These are phyloP conservation scores for Yamadazyma scolyti DNA, from an alignment of 805 yeast genomes.

Conservation along the genomic window DNA sequence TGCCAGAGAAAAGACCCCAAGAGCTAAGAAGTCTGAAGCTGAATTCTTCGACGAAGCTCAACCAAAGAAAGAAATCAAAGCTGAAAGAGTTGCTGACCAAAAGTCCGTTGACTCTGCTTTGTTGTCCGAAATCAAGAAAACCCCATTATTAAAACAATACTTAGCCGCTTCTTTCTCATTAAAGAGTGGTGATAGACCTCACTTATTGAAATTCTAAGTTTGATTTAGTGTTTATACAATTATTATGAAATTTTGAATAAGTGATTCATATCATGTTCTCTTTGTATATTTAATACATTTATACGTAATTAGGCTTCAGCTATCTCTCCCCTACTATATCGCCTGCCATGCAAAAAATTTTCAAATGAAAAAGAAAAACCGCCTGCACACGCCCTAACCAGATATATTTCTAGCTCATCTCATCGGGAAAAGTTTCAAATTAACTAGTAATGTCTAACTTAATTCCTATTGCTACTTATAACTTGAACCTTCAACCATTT, in stretches of 20 bases:
- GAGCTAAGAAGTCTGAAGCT: constrained; percentile 83
- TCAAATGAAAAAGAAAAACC: no score
- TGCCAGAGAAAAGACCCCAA: constrained; percentile 88
- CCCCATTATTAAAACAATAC: constrained; percentile 96
- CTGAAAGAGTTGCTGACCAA: constrained; percentile 96
- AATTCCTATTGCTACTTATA: constrained; percentile 83
- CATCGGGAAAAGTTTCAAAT: constrained; percentile 4
- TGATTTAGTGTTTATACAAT: constrained; percentile 7
- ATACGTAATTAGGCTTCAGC: constrained; percentile 3
- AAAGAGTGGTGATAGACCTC: constrained; percentile 98
- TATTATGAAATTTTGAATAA: constrained; percentile 5
- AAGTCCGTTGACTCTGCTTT: constrained; percentile 90
- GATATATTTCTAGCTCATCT: constrained; percentile 4
- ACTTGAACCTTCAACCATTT: constrained; percentile 82
- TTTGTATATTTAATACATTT: constrained; percentile 31
- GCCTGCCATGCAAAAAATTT: no score
- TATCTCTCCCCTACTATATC: no score
- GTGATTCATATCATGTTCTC: constrained; percentile 14
- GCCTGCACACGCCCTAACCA: no score
- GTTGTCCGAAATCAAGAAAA: constrained; percentile 92
- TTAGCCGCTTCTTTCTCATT: constrained; percentile 92
- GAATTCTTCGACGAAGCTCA: constrained; percentile 78
- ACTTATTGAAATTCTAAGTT: constrained; percentile 89
- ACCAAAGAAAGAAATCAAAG: constrained; percentile 82
- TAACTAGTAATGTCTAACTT: constrained; percentile 54